Base-by-base conservation (phyloP, 192 early-diverging fungal genomes). In the Backusella australiensis region DNA sequence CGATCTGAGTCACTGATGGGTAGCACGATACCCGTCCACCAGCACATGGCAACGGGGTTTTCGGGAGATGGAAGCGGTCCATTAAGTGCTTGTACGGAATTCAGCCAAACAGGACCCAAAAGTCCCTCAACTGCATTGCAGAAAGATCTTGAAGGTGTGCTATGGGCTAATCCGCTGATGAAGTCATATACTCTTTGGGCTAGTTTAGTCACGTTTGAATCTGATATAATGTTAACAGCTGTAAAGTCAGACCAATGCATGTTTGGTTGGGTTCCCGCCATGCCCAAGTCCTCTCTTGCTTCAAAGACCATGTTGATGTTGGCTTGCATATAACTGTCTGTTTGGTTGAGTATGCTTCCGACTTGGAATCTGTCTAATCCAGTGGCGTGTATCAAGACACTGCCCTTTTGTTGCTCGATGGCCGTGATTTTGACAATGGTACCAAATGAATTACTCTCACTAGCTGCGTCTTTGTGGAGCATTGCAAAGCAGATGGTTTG, bases 21-120 rank as follows among this genome's bases (percentile, higher is more conserved):
- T 67, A 75, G 36, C n/a, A 75, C 74, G n/a, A 42, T n/a, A 26
- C 63, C 74, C 21, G 63, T 26, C 74, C 74, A 75, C 74, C 74
- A 75, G 42, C 74, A 75, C 23, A 75, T 36, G 17, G 59, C 38
- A 67, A 65, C 56, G 7, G 59, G 39, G 21, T 75, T 65, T 23
- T 75, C 39, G 9, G 65, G 32, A 34, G 74, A 35, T 34, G 74
- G 74, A 6, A 75, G 34, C 26, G 74, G 74, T 15, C 74, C 74
- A 67, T 75, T 38, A 4, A 75, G 34, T 21, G 29, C 39, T 36
- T 75, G 74, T 3, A 75, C 63, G 3, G 56, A 66, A 11, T 67
- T 42, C 35, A 75, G 52, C 74, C 74, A 75, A 1, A 75, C 74
- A 44, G 74, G 65, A 12, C 74, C 74, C 6, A 75, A 34, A 0